phyloP scores from a whole-genome alignment of 2,329 filamentous ascomycete genomes.

The Aureobasidium musti region DNA sequence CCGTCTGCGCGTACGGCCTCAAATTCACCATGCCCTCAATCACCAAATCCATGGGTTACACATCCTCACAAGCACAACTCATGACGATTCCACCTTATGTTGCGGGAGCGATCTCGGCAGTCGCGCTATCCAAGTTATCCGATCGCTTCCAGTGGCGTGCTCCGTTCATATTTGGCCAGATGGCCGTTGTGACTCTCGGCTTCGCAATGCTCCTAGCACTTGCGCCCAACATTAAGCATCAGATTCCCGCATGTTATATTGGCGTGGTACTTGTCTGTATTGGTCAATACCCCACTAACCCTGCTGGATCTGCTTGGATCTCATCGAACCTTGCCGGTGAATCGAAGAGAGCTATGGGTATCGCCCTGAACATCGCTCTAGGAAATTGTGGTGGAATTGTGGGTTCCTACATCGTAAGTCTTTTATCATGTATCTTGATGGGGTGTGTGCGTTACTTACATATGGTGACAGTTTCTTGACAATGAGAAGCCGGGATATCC shows the following conservation, averaged over 20 bases:
- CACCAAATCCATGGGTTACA: conserved; percentile 36
- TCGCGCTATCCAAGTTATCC: conserved; percentile 37
- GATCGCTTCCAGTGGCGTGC: conserved; percentile 35
- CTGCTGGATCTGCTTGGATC: conserved; percentile 60
- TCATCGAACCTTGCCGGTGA: conserved; percentile 60
- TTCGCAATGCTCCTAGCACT: conserved; percentile 38
- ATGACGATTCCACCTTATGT: conserved; percentile 39
- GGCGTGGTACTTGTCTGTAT: conserved; percentile 44
- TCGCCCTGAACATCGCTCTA: conserved; percentile 58
- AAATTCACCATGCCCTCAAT: conserved; percentile 20
- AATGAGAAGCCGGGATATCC: conserved; percentile 43
- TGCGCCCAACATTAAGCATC: conserved; percentile 43
- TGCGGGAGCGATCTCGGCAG: conserved; percentile 38
- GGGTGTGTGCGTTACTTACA: not conserved
- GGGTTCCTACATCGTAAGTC: conserved; percentile 58
- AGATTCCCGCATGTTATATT: conserved; percentile 41
- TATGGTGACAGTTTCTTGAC: conserved; percentile 37
- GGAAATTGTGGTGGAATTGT: conserved; percentile 55
- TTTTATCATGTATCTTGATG: not conserved
- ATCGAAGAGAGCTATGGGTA: conserved; percentile 58
- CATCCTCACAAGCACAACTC: conserved; percentile 34
- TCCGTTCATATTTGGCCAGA: conserved; percentile 48
- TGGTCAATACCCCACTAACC: conserved; percentile 62
- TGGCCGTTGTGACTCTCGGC: conserved; percentile 38
- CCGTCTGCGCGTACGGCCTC: conserved; percentile 39